These are phyloP conservation scores for Penicillium taxi DNA, from an alignment of 495 filamentous ascomycete species.

Conservation along the genomic window DNA sequence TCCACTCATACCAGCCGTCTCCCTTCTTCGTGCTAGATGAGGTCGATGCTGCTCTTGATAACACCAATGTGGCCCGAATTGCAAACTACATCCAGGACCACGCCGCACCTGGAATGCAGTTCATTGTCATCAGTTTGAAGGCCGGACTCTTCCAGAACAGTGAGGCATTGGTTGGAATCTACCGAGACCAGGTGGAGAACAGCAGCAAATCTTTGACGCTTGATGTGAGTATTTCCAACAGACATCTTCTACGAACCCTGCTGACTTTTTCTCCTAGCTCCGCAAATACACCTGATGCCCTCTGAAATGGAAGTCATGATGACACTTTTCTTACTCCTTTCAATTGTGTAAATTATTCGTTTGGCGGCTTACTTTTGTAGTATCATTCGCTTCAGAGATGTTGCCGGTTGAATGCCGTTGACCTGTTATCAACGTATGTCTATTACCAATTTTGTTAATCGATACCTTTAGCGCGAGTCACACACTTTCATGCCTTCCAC, in stretches of 20 bases:
- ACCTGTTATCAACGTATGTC: not conserved
- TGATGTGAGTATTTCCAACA: conserved; percentile 75
- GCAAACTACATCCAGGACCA: conserved; percentile 91
- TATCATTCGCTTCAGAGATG: too few species aligned
- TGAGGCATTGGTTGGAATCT: conserved; percentile 90
- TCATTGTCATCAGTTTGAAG: conserved; percentile 95
- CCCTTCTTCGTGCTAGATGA: conserved; percentile 99
- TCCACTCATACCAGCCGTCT: conserved; percentile 87
- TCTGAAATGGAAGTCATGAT: conserved; percentile 14
- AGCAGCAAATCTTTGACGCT: conserved; percentile 81
- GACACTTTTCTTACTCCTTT: conserved; percentile 12
- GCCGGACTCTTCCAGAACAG: conserved; percentile 87
- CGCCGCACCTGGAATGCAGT: conserved; percentile 95
- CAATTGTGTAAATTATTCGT: conserved; percentile 23
- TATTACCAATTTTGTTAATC: conserved; percentile 9
- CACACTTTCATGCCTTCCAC: too few species aligned
- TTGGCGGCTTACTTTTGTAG: conserved; percentile 5
- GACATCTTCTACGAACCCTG: not conserved
- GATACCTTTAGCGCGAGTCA: too few species aligned
- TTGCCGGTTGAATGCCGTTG: too few species aligned
- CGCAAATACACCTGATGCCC: conserved; percentile 38
- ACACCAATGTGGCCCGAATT: conserved; percentile 91
- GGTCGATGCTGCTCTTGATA: conserved; percentile 94
- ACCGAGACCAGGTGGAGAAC: conserved; percentile 87
- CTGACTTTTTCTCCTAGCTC: conserved; percentile 21